Conservation (phyloP, 2,329 filamentous ascomycete genomes). For the Xylariaceae sp. region DNA sequence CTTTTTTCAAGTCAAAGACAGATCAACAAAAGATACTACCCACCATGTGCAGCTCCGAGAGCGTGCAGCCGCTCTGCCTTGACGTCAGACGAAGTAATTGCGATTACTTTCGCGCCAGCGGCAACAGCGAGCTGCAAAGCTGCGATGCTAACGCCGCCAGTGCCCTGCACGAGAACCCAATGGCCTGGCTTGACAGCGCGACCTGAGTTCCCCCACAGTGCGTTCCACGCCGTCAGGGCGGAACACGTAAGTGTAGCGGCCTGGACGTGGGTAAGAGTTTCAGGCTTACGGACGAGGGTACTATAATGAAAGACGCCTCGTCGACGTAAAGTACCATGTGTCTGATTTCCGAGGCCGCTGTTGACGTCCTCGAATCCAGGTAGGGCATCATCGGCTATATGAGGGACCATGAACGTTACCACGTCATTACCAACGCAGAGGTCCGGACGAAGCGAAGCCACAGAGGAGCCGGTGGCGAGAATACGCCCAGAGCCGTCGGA, state of each 20-base stretch:
- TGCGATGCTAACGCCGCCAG: slow-evolving; percentile 34
- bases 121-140: slow-evolving; percentile 39
- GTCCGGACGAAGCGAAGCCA: slow-evolving; percentile 11
- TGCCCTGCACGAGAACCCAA: slow-evolving; percentile 35
- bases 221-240: slow-evolving; percentile 48
- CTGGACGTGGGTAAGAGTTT: slow-evolving; percentile 9
- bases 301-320: slow-evolving; percentile 43
- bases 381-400: slow-evolving; percentile 49
- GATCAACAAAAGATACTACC: no score
- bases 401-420: slow-evolving; percentile 41
- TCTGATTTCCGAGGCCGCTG: slow-evolving; percentile 54
- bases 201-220: slow-evolving; percentile 41
- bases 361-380: slow-evolving; percentile 55
- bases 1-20: no score
- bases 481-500: slow-evolving; percentile 50
- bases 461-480: slow-evolving; percentile 22
- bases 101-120: slow-evolving; percentile 49
- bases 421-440: slow-evolving; percentile 37
- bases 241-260: slow-evolving; percentile 46
- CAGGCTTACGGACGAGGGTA: slow-evolving; percentile 34
- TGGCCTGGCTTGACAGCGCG: slow-evolving; percentile 33
- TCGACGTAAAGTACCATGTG: slow-evolving; percentile 42
- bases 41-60: slow-evolving; percentile 49
- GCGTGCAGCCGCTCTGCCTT: slow-evolving; percentile 49
- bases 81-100: slow-evolving; percentile 52